Base-by-base conservation (phyloP, 805 yeast species). In the Priceomyces medius region DNA sequence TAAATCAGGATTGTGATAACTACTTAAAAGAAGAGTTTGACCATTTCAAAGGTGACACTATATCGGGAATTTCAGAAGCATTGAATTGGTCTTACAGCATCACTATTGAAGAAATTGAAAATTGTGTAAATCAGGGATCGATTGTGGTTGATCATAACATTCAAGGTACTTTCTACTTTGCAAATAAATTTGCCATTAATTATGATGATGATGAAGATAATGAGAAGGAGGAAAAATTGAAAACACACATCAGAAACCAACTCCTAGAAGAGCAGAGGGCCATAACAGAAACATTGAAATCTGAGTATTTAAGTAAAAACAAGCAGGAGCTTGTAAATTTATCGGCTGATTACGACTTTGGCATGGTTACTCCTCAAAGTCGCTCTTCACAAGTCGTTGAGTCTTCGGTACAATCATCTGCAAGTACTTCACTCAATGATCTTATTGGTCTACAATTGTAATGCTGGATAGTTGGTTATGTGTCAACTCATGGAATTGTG, bases 31-130 rank as follows among this genome's bases (percentile, higher is more conserved):
- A 48, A 19, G 48, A 53, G 19, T 54, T 45, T 42, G 44, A 47
- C 8, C 49, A 45, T 38, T 67, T 63, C 52, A 53, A 46, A 29
- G 75, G 75, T 1, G 55, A 50, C 42, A 64, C 70, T 4, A 50
- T 65, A 2, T 56, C 69, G 3, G 77, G 74, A 24, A 66, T 76
- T n/a, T 65, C 77, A 16, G 62, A 58, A 28, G 55, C 67, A 36
- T 80, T 81, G 46, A 74, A 76, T 39, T 85, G 90, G 87, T 79
- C 88, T 14, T 64, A 81, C 28, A 76, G 77, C 19, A 78, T 86
- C 10, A 73, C 88, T 7, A 66, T 64, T 8, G 91, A 85, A 54
- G 84, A 85, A 43, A 59, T 86, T 8, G 76, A 77, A 41, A 64
- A 71, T 41, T 80, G 84, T 14, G 73, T 85, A n/a, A 71, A 66